These are phyloP conservation scores for Metschnikowia dekortorum DNA, from an alignment of 805 yeast genomes.

Conservation along the genomic window DNA sequence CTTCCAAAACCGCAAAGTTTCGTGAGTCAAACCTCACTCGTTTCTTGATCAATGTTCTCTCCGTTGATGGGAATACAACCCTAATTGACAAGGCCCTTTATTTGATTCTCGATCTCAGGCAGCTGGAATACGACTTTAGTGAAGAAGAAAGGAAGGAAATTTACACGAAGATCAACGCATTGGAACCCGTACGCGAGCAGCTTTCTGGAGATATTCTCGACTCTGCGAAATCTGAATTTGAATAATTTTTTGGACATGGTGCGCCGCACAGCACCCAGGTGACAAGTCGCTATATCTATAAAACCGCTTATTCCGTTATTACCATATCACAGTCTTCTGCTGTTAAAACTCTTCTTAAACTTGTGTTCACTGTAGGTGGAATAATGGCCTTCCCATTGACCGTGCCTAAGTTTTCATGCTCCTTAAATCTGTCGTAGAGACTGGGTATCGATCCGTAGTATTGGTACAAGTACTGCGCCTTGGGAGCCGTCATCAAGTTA, in stretches of 20 bases:
- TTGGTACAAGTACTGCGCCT: constrained; percentile 42
- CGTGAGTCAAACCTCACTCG: constrained; percentile 29
- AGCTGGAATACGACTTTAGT: constrained; percentile 41
- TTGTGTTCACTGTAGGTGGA: constrained; percentile 47
- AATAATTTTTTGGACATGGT: not conserved
- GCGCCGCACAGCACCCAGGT: not conserved
- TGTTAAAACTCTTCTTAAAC: constrained; percentile 45
- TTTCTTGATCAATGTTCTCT: constrained; percentile 29
- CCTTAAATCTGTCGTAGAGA: constrained; percentile 24
- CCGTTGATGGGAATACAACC: constrained; percentile 38
- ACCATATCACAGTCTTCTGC: constrained; percentile 44
- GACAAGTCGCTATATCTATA: not conserved
- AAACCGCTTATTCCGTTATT: constrained; percentile 24
- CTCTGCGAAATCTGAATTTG: constrained; percentile 42
- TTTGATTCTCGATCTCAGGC: constrained; percentile 44
- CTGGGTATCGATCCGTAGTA: constrained; percentile 38
- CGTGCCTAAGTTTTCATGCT: constrained; percentile 21
- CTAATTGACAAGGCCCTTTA: constrained; percentile 55
- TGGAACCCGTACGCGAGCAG: constrained; percentile 43
- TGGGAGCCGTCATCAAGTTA: constrained; percentile 51
- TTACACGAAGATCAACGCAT: constrained; percentile 29
- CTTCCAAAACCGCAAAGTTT: constrained; percentile 38
- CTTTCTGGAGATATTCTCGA: constrained; percentile 53
- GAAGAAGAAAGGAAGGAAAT: constrained; percentile 39
- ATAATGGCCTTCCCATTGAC: constrained; percentile 44